Percentiles rank a stretch among this genome's conserved stretches.
phyloP scores from a whole-genome alignment of 2,329 filamentous ascomycete species.

The Xylariaceae sp. region DNA sequence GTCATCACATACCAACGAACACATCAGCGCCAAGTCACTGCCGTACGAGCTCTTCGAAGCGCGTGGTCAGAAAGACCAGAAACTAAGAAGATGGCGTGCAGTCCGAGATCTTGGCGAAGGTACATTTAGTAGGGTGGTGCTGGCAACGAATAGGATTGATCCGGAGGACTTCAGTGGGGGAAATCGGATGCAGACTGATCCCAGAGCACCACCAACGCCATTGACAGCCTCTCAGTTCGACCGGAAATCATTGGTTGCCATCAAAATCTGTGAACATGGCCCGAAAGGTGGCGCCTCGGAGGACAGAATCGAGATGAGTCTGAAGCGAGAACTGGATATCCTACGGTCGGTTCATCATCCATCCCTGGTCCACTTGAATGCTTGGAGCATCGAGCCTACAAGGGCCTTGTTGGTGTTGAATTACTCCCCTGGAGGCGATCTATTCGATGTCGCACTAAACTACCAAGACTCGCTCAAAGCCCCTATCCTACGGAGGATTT shows the following conservation, averaged over 20 bases:
- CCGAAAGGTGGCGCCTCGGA: conserved; percentile 90
- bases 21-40: conserved; percentile 39
- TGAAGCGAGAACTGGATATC: conserved; percentile 93
- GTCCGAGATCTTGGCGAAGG: conserved; percentile 81
- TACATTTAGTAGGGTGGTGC: conserved; percentile 89
- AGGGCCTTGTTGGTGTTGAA: conserved; percentile 81
- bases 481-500: conserved; percentile 72
- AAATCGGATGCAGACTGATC: conserved; percentile 33
- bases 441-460: conserved; percentile 84
- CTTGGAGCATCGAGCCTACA: conserved; percentile 78
- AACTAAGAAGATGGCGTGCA: conserved; percentile 71
- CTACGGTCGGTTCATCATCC: conserved; percentile 84
- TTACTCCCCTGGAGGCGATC: conserved; percentile 88
- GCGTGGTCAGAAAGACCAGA: conserved; percentile 59
- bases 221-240: conserved; percentile 42
- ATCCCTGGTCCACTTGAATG: conserved; percentile 83
- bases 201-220: conserved; percentile 33
- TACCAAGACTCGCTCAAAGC: conserved; percentile 64
- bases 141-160: conserved; percentile 73
- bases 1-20: conserved; percentile 49
- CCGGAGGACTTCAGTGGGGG: conserved; percentile 43
- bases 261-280: conserved; percentile 94
- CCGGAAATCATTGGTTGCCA: conserved; percentile 79
- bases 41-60: conserved; percentile 64
- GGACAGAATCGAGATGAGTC: conserved; percentile 83